Evolutionary conservation across 1,284 basidiomycete genomes (phyloP).

Genomic region (Microbotryum scabiosae): DNA sequence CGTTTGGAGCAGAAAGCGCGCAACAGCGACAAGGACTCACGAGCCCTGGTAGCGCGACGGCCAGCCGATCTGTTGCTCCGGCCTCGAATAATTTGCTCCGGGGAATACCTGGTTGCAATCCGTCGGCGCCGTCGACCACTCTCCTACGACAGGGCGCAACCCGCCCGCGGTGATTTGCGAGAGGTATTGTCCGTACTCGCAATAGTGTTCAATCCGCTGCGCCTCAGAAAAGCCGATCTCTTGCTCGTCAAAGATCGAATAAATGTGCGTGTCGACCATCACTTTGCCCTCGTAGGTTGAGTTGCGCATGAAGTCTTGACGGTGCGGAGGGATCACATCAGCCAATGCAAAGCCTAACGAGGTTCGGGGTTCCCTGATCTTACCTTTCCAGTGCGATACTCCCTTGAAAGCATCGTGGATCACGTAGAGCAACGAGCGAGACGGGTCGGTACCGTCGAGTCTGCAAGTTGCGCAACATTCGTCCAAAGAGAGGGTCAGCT

Average conservation of each 20-base stretch:
- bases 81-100: neutral
- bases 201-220: constrained; percentile 27
- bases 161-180: constrained; percentile 30
- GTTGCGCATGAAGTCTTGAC: constrained; percentile 48
- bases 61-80: constrained; percentile 33
- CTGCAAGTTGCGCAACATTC: constrained; percentile 42
- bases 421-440: constrained; percentile 49
- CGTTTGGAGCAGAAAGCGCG: too few relatives aligned
- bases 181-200: constrained; percentile 32
- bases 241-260: constrained; percentile 26
- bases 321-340: too few relatives aligned
- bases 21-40: neutral
- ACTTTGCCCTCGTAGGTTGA: constrained; percentile 52
- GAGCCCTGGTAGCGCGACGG: constrained; percentile 38
- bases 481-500: constrained; percentile 52
- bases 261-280: constrained; percentile 55
- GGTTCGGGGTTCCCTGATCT: too few relatives aligned
- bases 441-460: neutral
- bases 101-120: constrained; percentile 22
- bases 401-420: constrained; percentile 81
- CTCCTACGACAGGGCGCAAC: constrained; percentile 36
- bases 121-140: constrained; percentile 39
- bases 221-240: constrained; percentile 13
- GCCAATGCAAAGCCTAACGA: too few relatives aligned
- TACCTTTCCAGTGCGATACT: constrained; percentile 59